These are phyloP conservation scores for Saccharum hybrid DNA, from an alignment of 202 grass and related monocot species.

Conservation along the genomic window DNA sequence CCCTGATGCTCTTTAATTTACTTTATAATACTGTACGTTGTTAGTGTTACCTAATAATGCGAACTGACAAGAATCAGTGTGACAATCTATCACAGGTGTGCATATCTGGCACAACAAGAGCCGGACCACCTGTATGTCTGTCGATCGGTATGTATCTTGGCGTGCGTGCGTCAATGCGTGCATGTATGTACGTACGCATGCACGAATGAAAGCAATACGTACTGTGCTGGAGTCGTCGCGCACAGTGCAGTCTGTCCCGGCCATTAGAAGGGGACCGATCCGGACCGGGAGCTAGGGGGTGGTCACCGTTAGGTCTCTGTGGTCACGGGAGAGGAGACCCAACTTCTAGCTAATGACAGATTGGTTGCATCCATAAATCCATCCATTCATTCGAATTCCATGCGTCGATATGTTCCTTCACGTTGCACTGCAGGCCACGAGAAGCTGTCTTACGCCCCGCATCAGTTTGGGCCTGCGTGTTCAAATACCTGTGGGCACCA, in stretches of 20 bases:
- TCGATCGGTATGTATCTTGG: neutral
- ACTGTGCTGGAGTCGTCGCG: conserved; percentile 37
- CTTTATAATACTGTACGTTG: neutral
- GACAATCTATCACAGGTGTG: neutral
- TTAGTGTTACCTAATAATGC: neutral
- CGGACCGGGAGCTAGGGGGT: neutral
- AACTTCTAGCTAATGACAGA: neutral
- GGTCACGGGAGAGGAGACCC: conserved; percentile 29
- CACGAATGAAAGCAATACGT: neutral
- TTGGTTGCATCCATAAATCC: conserved; percentile 11
- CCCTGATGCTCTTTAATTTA: neutral
- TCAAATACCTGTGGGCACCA: neutral
- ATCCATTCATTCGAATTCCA: too few relatives aligned
- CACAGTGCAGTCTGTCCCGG: conserved; percentile 28
- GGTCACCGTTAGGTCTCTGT: conserved; percentile 37
- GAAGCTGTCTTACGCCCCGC: too few relatives aligned
- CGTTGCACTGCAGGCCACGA: too few relatives aligned
- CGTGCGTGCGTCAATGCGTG: neutral
- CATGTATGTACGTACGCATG: neutral
- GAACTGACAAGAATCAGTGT: neutral
- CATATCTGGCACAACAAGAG: neutral
- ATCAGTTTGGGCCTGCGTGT: neutral
- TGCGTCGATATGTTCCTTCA: neutral
- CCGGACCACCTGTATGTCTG: neutral
- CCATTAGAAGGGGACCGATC: conserved; percentile 32